Evolutionary conservation across 108 stramenopile genomes (phyloP).

Genomic region (Nitzschia sp.): DNA sequence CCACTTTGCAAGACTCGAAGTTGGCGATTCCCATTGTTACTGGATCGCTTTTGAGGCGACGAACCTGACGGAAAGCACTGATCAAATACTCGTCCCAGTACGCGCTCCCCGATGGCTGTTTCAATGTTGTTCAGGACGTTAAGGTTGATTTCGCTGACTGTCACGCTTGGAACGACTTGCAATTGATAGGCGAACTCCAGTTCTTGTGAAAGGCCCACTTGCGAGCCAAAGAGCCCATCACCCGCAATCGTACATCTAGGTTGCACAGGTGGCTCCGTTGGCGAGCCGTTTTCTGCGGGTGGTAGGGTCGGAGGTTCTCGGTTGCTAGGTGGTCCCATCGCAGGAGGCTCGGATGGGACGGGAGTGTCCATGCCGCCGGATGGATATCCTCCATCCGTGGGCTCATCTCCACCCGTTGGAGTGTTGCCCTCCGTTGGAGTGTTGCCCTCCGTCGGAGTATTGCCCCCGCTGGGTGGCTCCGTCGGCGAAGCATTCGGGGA

Average conservation of each 20-base stretch:
- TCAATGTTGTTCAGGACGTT: conserved; percentile 3
- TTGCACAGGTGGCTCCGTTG: not conserved
- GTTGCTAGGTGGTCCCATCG: not conserved
- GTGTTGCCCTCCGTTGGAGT: not conserved
- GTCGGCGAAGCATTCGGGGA: conserved; percentile 2
- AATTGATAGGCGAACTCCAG: conserved; percentile 18
- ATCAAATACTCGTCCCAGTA: conserved; percentile 10
- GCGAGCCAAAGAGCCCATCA: conserved; percentile 22
- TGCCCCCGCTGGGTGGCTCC: not conserved
- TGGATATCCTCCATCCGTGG: not conserved
- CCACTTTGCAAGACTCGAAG: conserved; percentile 3
- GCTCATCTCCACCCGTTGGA: not conserved
- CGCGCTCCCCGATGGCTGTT: conserved; percentile 1
- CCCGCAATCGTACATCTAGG: not conserved
- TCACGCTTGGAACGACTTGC: conserved; percentile 16
- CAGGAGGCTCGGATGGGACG: not conserved
- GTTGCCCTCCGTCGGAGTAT: too few species aligned
- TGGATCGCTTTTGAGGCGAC: not conserved
- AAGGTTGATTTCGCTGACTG: conserved; percentile 11
- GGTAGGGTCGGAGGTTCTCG: conserved; percentile 6
- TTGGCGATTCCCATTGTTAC: not conserved
- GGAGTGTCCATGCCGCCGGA: not conserved
- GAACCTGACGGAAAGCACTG: not conserved
- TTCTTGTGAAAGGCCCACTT: conserved; percentile 23
- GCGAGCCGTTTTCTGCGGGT: not conserved